Evolutionary conservation across 495 filamentous ascomycete genomes (phyloP).

Genomic region (Ramalina peruviana): DNA sequence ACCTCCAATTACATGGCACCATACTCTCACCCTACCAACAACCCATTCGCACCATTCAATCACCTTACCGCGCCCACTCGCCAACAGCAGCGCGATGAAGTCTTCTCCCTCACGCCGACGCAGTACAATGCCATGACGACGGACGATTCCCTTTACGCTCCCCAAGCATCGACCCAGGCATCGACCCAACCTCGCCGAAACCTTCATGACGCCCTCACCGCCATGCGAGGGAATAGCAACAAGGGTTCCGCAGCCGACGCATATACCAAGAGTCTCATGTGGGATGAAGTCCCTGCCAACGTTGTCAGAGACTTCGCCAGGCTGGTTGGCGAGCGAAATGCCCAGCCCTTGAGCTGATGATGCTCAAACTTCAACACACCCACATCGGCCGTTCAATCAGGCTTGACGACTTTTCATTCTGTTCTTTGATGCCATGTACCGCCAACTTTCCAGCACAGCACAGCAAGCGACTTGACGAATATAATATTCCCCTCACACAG

Average conservation of each 20-base stretch:
- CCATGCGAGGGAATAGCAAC: conserved; percentile 48
- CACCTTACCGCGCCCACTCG: conserved; percentile 61
- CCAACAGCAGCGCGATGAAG: conserved; percentile 78
- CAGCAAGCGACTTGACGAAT: no score
- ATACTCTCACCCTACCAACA: conserved; percentile 40
- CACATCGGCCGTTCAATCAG: no score
- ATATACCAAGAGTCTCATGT: conserved; percentile 84
- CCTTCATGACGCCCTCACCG: conserved; percentile 70
- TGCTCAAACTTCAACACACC: no score
- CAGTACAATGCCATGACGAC: conserved; percentile 81
- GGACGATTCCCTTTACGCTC: conserved; percentile 30
- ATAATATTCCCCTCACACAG: no score
- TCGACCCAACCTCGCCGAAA: conserved; percentile 45
- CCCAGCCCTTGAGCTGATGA: conserved; percentile 8
- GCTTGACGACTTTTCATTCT: no score
- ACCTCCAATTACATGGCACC: conserved; percentile 30
- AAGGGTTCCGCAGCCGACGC: conserved; percentile 66
- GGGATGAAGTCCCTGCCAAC: conserved; percentile 84
- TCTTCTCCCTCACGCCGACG: conserved; percentile 69
- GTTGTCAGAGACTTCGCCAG: conserved; percentile 85
- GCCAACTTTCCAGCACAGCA: no score
- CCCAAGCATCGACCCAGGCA: conserved; percentile 31
- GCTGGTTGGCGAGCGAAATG: conserved; percentile 50
- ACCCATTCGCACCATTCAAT: conserved; percentile 61
- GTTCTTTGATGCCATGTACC: no score